These are phyloP conservation scores for Nothophaeocryptopus gaeumannii DNA, from an alignment of 2,329 filamentous ascomycete genomes.

Conservation along the genomic window DNA sequence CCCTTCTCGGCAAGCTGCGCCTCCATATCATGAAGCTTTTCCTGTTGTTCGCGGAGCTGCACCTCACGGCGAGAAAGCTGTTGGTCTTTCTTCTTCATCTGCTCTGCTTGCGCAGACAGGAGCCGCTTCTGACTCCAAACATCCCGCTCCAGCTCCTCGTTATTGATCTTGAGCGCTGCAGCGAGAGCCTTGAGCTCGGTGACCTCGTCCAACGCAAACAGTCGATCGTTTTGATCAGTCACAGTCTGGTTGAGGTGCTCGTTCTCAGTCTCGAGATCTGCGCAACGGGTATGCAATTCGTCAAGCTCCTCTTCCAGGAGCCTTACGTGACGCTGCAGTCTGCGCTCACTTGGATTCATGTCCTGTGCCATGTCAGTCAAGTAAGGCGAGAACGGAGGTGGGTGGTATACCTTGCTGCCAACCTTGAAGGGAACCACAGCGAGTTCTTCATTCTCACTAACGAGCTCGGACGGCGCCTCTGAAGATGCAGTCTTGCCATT, in stretches of 20 bases:
- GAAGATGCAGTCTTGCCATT: background rate
- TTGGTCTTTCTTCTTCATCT: background rate
- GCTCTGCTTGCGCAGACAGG: background rate
- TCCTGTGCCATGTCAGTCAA: background rate
- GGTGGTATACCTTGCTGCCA: background rate
- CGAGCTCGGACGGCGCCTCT: background rate
- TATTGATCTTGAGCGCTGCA: background rate
- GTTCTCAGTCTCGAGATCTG: conserved; percentile 3
- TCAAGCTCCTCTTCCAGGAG: conserved; percentile 5
- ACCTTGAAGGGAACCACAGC: background rate
- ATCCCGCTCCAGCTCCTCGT: background rate
- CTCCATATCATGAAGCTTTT: conserved; percentile 1
- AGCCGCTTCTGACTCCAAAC: too few relatives aligned
- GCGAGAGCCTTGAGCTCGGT: too few relatives aligned
- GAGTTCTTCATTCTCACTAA: background rate
- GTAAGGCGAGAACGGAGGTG: background rate
- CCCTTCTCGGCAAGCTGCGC: background rate
- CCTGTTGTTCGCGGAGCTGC: background rate
- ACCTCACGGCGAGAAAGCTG: background rate
- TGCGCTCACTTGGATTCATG: background rate
- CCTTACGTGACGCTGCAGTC: background rate
- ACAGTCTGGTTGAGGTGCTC: background rate
- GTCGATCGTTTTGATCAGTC: too few relatives aligned
- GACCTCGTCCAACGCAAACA: background rate
- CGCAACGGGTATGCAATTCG: conserved; percentile 1